Evolutionary conservation across 192 early-diverging fungal species (phyloP), one percentile per base, ranked within the genome.

Genomic region (Gryganskiella cystojenkinii): DNA sequence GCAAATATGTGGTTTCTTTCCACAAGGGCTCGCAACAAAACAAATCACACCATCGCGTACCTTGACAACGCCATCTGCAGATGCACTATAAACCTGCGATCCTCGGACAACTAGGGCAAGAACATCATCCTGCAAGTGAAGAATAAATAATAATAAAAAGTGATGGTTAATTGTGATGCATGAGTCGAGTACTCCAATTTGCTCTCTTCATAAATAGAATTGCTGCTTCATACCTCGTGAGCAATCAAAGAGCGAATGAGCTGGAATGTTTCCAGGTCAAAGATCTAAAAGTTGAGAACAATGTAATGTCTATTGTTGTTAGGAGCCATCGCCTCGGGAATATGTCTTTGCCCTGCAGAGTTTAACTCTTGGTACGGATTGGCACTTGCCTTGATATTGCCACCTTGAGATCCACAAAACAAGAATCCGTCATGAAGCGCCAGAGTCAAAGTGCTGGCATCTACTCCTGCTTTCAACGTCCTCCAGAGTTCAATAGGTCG

Each of bases 371-470:
- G 60, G 49, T 33, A 46, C 28, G 4, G 6, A n/a, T 3, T n/a
- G 1, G 33, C 3, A 50, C 35, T 58, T 69, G 83, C 82, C 67
- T 88, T 84, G 55, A 94, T 86, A 37, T 80, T 82, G 61, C 92
- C 92, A 62, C 84, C 89, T 83, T 94, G 92, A 34, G 89, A 84
- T 57, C 92, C 92, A 61, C 89, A 89, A 43, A 92, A 91, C 61
- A 94, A 71, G 45, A 90, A 85, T 7, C 86, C 91, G 55, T 92
- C 90, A 50, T 87, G 83, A 34, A 94, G 61, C 15, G 90, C 89
- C 52, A 94, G 61, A 56, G 89, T 64, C 20, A 91, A 74, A 8
- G 92, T 85, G 50, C 91, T 86, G n/a, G 80, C 72, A 67, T 81
- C 80, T 27, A 70, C 69, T 3, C 80, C 72, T 34, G 56, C 61